A percentile compares a stretch with the other conserved stretches of the same genome.
phyloP scores from a whole-genome alignment of 2,329 filamentous ascomycete species.

The Penicillium olsonii region DNA sequence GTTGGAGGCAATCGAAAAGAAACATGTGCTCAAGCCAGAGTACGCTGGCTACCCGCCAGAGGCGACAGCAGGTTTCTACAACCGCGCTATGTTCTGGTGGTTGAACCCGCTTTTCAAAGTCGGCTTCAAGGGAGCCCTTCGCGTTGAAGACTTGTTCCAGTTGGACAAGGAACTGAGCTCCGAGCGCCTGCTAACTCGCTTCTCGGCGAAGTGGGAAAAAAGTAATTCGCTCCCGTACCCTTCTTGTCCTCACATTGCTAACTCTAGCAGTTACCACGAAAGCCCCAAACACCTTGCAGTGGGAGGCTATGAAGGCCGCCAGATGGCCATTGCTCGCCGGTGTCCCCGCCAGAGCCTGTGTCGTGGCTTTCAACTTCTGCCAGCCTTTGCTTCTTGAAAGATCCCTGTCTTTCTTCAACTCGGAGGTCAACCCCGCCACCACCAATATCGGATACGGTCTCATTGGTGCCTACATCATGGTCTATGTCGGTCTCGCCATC shows the following conservation, averaged over 20 bases:
- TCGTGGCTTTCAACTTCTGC: slow-evolving; percentile 39
- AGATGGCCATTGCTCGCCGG: slow-evolving; percentile 38
- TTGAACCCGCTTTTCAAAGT: slow-evolving; percentile 53
- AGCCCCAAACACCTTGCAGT: slow-evolving; percentile 30
- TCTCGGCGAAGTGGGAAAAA: slow-evolving; percentile 44
- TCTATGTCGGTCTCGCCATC: slow-evolving; percentile 40
- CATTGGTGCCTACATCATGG: slow-evolving; percentile 46
- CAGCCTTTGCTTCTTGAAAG: slow-evolving; percentile 42
- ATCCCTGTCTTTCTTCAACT: slow-evolving; percentile 36
- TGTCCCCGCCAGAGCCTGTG: slow-evolving; percentile 34
- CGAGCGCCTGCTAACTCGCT: slow-evolving; percentile 39
- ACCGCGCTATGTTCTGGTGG: slow-evolving; percentile 55
- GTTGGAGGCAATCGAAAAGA: slow-evolving; percentile 50
- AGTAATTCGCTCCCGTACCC: slow-evolving; percentile 23
- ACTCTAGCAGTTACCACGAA: slow-evolving; percentile 27
- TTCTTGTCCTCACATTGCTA: slow-evolving; percentile 7
- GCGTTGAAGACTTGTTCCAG: slow-evolving; percentile 47
- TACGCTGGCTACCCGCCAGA: slow-evolving; percentile 51
- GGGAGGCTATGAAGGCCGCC: slow-evolving; percentile 31
- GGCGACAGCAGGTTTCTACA: slow-evolving; percentile 55
- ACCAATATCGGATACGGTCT: slow-evolving; percentile 45
- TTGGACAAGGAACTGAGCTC: slow-evolving; percentile 50
- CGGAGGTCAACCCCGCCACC: slow-evolving; percentile 28
- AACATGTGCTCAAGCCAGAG: slow-evolving; percentile 39
- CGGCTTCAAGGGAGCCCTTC: slow-evolving; percentile 49